phyloP scores from a whole-genome alignment of 148 eudicot species.

The Rhododendron molle region DNA sequence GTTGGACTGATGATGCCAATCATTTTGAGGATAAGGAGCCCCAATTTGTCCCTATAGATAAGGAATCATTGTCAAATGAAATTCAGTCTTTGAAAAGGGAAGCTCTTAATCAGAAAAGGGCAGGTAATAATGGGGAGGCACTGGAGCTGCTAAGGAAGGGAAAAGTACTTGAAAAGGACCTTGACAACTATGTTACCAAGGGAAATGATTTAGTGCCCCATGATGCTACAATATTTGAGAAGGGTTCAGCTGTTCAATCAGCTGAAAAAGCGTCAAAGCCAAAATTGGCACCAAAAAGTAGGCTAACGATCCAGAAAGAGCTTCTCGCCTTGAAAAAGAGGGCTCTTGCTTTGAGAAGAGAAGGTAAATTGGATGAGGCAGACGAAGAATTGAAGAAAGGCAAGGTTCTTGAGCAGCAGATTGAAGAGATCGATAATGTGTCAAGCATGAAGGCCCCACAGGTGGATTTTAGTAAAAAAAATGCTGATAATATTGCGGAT shows the following conservation, averaged over 20 bases:
- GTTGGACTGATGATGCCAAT: slow-evolving; percentile 70
- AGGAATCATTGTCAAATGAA: slow-evolving; percentile 38
- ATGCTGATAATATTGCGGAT: slow-evolving; percentile 25
- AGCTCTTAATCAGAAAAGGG: slow-evolving; percentile 62
- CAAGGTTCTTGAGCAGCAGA: slow-evolving; percentile 79
- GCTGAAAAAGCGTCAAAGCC: slow-evolving; percentile 15
- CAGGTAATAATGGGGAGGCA: slow-evolving; percentile 67
- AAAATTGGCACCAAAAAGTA: slow-evolving; percentile 52
- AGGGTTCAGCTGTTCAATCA: not conserved
- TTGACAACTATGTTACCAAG: slow-evolving; percentile 25
- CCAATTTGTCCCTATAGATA: slow-evolving; percentile 23
- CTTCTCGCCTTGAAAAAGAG: slow-evolving; percentile 79
- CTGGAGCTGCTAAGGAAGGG: slow-evolving; percentile 64
- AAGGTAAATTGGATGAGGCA: slow-evolving; percentile 80
- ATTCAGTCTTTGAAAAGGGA: slow-evolving; percentile 65
- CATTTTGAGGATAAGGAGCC: slow-evolving; percentile 16
- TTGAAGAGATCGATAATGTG: slow-evolving; percentile 68
- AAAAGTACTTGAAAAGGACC: slow-evolving; percentile 68
- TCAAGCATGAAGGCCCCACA: slow-evolving; percentile 23
- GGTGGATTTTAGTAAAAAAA: slow-evolving; percentile 19
- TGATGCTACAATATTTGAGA: slow-evolving; percentile 3
- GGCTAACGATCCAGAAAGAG: slow-evolving; percentile 69
- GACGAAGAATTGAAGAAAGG: slow-evolving; percentile 84
- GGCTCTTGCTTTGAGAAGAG: slow-evolving; percentile 79
- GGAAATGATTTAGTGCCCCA: not conserved